Percentiles rank a stretch among this genome's conserved stretches.
phyloP scores from a whole-genome alignment of 306 rosid genomes.

The Datisca glomerata region DNA sequence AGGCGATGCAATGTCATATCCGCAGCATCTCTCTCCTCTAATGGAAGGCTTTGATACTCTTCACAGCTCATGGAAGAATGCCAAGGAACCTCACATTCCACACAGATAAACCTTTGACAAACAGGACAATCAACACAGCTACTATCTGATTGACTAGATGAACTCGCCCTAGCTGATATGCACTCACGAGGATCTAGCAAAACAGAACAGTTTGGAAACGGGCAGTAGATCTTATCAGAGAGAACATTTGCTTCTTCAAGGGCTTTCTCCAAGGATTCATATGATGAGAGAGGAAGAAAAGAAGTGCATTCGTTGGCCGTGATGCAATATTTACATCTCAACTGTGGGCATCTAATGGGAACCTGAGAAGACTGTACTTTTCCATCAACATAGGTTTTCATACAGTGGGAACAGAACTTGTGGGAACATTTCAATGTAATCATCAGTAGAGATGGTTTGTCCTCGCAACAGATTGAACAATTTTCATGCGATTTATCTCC shows the following conservation, averaged over 20 bases:
- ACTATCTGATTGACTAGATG: conserved; percentile 72
- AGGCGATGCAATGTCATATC: conserved; percentile 60
- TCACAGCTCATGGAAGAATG: conserved; percentile 81
- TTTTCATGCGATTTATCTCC: conserved; percentile 45
- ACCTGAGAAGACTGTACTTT: conserved; percentile 65
- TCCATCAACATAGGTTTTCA: conserved; percentile 62
- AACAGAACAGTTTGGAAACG: conserved; percentile 73
- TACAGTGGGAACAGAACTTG: conserved; percentile 75
- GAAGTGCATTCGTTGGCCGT: conserved; percentile 50
- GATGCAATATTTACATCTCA: conserved; percentile 63
- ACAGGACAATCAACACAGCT: conserved; percentile 82
- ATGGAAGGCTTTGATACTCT: conserved; percentile 60
- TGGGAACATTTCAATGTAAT: conserved; percentile 84
- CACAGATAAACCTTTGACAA: conserved; percentile 70
- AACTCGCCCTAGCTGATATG: conserved; percentile 51
- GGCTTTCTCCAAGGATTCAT: conserved; percentile 54
- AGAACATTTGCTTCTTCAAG: conserved; percentile 43
- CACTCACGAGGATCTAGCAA: conserved; percentile 68
- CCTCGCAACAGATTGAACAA: conserved; percentile 85
- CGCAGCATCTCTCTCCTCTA: conserved; percentile 68
- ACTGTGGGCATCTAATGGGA: conserved; percentile 78
- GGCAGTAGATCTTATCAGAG: conserved; percentile 67
- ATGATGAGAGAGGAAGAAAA: conserved; percentile 68
- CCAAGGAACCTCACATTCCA: conserved; percentile 87
- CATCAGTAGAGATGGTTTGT: conserved; percentile 64